phyloP scores from a whole-genome alignment of 1,139 yeast genomes.

The Pichia sp. region DNA sequence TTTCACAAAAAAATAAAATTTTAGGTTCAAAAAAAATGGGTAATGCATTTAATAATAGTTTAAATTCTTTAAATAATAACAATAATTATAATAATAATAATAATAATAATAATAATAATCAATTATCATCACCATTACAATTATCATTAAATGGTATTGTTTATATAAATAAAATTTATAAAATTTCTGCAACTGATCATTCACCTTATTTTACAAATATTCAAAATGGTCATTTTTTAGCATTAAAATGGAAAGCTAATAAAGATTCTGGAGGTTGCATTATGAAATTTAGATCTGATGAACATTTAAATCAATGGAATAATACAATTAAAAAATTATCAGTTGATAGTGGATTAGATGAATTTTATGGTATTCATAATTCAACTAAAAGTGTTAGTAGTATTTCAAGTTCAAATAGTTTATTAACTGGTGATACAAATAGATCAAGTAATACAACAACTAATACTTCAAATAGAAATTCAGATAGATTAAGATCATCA shows the following conservation, averaged over 20 bases:
- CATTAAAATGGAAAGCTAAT: constrained; percentile 73
- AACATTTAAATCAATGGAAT: constrained; percentile 66
- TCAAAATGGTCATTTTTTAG: constrained; percentile 45
- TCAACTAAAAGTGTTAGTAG: constrained; percentile 12
- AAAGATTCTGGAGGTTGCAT: constrained; percentile 73
- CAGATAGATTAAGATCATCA: constrained; percentile 19
- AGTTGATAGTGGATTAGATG: constrained; percentile 7
- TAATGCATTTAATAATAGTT: constrained; percentile 22
- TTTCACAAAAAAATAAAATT: constrained; percentile 27
- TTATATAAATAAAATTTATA: constrained; percentile 25
- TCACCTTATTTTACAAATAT: constrained; percentile 28
- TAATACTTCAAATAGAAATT: constrained; percentile 5
- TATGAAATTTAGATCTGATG: constrained; percentile 64
- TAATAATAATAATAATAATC: background rate
- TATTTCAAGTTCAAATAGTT: constrained; percentile 8
- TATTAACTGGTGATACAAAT: constrained; percentile 15
- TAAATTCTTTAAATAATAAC: background rate
- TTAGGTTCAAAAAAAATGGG: constrained; percentile 40
- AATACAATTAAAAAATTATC: constrained; percentile 26
- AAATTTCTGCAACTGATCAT: constrained; percentile 21
- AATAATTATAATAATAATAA: background rate
- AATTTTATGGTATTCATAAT: constrained; percentile 6
- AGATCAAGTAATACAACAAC: constrained; percentile 13
- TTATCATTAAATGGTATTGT: constrained; percentile 28
- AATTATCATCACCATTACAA: constrained; percentile 10